Percentiles rank a stretch among this genome's conserved stretches.
Conservation (phyloP, 176 grass and related monocot species). For the Oryza rufipogon region DNA sequence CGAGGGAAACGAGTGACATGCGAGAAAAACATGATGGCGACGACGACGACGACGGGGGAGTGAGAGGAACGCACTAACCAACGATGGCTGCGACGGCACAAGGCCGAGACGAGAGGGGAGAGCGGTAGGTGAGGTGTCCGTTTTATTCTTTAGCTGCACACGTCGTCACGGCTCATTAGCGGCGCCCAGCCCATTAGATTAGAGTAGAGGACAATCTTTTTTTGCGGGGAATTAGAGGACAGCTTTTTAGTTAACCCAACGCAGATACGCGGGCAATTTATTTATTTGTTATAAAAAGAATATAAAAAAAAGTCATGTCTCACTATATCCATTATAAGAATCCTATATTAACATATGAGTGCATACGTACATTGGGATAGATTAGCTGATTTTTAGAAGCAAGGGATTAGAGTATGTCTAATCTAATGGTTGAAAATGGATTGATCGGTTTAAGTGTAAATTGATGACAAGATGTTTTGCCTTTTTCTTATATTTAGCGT, state of each 20-base stretch:
- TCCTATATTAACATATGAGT: too few relatives aligned
- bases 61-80: slow-evolving; percentile 24
- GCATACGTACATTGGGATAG: too few relatives aligned
- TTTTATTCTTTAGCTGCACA: not conserved
- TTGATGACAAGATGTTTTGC: too few relatives aligned
- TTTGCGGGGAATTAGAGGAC: not conserved
- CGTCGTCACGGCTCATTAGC: not conserved
- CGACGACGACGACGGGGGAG: not conserved
- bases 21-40: not conserved
- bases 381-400: too few relatives aligned
- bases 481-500: too few relatives aligned
- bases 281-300: too few relatives aligned
- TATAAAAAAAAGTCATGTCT: too few relatives aligned
- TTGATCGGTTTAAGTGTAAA: too few relatives aligned
- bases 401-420: too few relatives aligned
- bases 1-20: not conserved
- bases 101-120: not conserved
- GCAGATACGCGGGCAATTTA: too few relatives aligned
- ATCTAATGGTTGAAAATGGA: too few relatives aligned
- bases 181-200: not conserved
- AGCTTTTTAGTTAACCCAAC: not conserved
- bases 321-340: too few relatives aligned
- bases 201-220: not conserved
- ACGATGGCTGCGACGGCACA: not conserved
- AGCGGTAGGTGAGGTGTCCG: not conserved